Evolutionary conservation across 139 green algal species (phyloP), one percentile per base, ranked within the genome.

Genomic region (Chlorella sp.): DNA sequence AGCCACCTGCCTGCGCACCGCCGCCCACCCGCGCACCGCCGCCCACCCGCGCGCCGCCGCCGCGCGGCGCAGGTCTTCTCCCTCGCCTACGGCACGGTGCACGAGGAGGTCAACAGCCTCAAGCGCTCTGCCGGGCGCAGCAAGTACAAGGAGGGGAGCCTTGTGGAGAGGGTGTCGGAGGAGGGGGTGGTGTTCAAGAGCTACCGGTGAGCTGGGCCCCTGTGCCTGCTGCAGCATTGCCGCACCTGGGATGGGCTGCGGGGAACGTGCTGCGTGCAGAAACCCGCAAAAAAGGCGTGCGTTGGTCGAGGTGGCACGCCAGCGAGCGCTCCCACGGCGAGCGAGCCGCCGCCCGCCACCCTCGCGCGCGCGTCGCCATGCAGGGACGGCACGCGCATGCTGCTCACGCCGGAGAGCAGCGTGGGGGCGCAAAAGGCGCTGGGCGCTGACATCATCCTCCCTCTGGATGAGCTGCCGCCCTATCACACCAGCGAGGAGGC

Each of bases 381-480:
- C 45, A 76, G 58, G 59, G 84, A 89, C 67, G 85, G 85, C 29
- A 79, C 73, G 19, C 45, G 40, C 29, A 77, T 88, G 46, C 40
- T 82, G 42, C 72, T 90, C 2, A 84, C 82, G 5, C 86, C 86
- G 1, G 86, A 90, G 75, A 80, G 36, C 35, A 82, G 60, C 0
- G 83, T 90, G 46, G 31, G 35, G 25, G 80, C 80, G 21, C 86
- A 90, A 64, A 90, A 88, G 70, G 40, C 67, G 55, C 58, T 90
- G 8, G 86, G 79, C 2, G 80, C 76, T 5, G 86, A 90, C 66
- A 88, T 90, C 56, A 90, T 90, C 46, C 72, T 90, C 23, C 86
- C 86, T 0, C 78, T 90, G 43, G 86, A 90, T 56, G 80, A 88
- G 68, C 71, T 90, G 9, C 80, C 86, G n/a, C 80, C 80, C 0